Base-by-base conservation (phyloP, 345 rosid species). In the Brassica rapa region DNA sequence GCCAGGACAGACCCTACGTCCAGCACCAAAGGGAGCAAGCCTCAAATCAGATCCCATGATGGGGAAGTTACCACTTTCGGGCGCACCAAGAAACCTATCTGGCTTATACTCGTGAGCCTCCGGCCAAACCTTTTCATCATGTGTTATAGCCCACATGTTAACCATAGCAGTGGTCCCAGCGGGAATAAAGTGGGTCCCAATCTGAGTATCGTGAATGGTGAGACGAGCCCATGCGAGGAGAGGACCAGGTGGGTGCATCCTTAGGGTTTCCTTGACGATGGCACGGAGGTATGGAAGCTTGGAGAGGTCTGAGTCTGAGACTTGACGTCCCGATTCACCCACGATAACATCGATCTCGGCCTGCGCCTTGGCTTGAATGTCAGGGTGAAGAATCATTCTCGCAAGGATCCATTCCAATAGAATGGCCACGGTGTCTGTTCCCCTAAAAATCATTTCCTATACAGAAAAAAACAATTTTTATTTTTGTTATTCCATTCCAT, bases 171-270 rank as follows among this genome's bases (percentile, higher is more conserved):
- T 90, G 24, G 97, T 90, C 56, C 94, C 92, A 0, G 93, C 91
- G 0, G 97, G 97, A 61, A 94, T 62, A 19, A 86, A 82, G 57
- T 79, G 84, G 1, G 69, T 43, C 21, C 87, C 91, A 1, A 92
- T 63, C 0, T 80, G 84, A 62, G 88, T 86, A 78, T 94, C 92
- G 35, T 90, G 92, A 72, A 86, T 84, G 35, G 97, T 86, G 2
- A 90, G 87, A 69, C 98, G 84, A 27, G 97, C 97, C 95, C 97
- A 92, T n/a, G 97, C 90, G 16, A 94, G 88, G 56, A 92, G 91
- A 1, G 93, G 97, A n/a, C 97, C 97, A 3, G 97, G 97, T 27
- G 98, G 97, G 41, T 92, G 93, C 88, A 89, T 77, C 74, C 97
- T 87, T 19, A 92, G 78, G 33, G 97, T 89, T 67, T 91, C 98